A percentile compares a stretch with the other conserved stretches of the same genome.
These are phyloP conservation scores for Bruguiera gymnorhiza DNA, from an alignment of 345 rosid species.

Conservation along the genomic window DNA sequence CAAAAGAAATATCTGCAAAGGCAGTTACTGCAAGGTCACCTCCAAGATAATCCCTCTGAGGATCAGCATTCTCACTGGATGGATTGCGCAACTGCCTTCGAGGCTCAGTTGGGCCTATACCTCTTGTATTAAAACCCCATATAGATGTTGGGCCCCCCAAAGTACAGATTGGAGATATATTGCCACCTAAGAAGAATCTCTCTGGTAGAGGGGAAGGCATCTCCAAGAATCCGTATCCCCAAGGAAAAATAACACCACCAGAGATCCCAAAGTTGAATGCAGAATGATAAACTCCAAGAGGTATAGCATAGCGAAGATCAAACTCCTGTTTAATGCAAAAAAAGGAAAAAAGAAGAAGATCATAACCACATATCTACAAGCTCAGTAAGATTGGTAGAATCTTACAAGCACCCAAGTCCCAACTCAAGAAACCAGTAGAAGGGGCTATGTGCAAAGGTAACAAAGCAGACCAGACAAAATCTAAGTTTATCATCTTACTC, in stretches of 20 bases:
- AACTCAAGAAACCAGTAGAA: too few species aligned
- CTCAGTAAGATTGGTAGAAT: neutral
- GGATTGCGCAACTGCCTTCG: constrained; percentile 45
- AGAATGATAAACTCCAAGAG: constrained; percentile 68
- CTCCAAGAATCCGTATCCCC: constrained; percentile 63
- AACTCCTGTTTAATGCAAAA: constrained; percentile 50
- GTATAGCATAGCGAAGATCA: constrained; percentile 78
- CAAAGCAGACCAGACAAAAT: neutral
- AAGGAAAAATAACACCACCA: constrained; percentile 68
- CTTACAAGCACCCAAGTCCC: too few species aligned
- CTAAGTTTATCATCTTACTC: neutral
- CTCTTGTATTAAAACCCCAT: constrained; percentile 82
- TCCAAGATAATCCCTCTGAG: constrained; percentile 74
- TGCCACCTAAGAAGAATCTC: constrained; percentile 91
- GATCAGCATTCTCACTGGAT: constrained; percentile 30
- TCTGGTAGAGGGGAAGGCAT: constrained; percentile 67
- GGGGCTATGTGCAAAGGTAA: neutral
- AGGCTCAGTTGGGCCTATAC: constrained; percentile 78
- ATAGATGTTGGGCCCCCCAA: constrained; percentile 82
- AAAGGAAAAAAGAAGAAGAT: neutral
- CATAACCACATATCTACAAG: neutral
- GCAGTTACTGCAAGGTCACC: constrained; percentile 89
- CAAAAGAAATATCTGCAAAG: constrained; percentile 90
- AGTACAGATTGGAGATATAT: constrained; percentile 69
- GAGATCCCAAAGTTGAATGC: constrained; percentile 80